Evolutionary conservation across 108 stramenopile species (phyloP).

Genomic region (Pseudonitzschia multiseries): DNA sequence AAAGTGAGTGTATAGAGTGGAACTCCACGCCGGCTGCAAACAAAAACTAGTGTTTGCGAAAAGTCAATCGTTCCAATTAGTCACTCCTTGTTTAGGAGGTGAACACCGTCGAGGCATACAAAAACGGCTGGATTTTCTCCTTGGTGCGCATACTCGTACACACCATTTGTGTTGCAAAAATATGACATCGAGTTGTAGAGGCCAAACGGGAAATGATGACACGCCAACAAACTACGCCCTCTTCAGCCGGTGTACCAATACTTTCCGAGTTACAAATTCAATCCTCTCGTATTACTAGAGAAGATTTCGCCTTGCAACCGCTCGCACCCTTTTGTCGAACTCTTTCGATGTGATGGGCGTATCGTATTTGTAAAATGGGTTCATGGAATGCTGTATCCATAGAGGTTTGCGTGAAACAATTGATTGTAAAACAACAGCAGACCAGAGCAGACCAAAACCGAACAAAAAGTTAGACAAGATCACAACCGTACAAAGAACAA

Average conservation of each 20-base stretch:
- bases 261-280: neutral
- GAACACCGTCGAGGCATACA: too few relatives aligned
- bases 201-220: neutral
- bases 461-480: neutral
- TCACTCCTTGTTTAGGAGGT: too few relatives aligned
- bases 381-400: slow-evolving; percentile 89
- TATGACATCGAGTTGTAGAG: neutral
- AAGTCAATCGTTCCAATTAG: too few relatives aligned
- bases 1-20: too few relatives aligned
- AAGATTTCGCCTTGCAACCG: slow-evolving; percentile 50
- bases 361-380: slow-evolving; percentile 93
- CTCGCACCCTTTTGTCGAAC: slow-evolving; percentile 83
- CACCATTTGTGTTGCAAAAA: neutral
- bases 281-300: neutral
- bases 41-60: too few relatives aligned
- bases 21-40: too few relatives aligned
- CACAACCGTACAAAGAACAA: neutral
- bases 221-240: neutral
- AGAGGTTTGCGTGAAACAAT: too few relatives aligned
- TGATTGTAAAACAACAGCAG: neutral
- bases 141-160: too few relatives aligned
- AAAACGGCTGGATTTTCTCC: too few relatives aligned
- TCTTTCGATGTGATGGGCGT: slow-evolving; percentile 83
- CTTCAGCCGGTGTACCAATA: neutral
- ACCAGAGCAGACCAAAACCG: neutral